Evolutionary conservation across 352 stramenopile species (phyloP), one percentile per base, ranked within the genome.

Genomic region (Elongisporangium senticosum): DNA sequence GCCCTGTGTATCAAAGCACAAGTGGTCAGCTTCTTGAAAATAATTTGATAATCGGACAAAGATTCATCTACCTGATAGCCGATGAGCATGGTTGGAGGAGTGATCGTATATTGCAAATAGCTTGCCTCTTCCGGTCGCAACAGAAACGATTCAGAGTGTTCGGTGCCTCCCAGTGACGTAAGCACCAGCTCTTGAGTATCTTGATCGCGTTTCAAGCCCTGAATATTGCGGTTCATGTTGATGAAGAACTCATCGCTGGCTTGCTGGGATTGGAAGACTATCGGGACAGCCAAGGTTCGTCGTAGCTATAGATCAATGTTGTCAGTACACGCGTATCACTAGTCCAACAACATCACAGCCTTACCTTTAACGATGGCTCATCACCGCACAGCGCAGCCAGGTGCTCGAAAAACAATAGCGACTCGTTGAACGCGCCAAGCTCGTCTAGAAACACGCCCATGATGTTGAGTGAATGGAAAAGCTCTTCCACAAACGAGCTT

Each of bases 361-460:
- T 20, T 63, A 86, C 71, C 64, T 83, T 49, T 26, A 75, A 65
- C 17, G 61, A 78, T 13, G 53, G 63, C 63, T 63, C 59, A 47
- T 85, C 68, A 23, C 65, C 59, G 54, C 76, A 89, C 8, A 89
- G 33, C 11, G 28, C 49, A 19, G 61, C 55, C 19, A 68, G 69
- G 21, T 68, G 60, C 5, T 51, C 11, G 57, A 87, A 83, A 54
- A 85, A 83, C 1, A n/a, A 14, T 1, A 79, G 56, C 2, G 79
- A 89, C 50, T 71, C 62, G 8, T 69, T 15, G 58, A 86, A 89
- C 7, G 68, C 59, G 1, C 76, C 76, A 15, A 83, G 40, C 39
- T 89, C 79, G 43, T 89, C 79, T 24, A 86, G 26, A 55, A 87
- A 85, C n/a, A 87, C 79, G 20, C 76, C 74, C 72, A 89, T 83